Conservation (phyloP, 2,329 filamentous ascomycete genomes). For the Pyrenophora graminea region DNA sequence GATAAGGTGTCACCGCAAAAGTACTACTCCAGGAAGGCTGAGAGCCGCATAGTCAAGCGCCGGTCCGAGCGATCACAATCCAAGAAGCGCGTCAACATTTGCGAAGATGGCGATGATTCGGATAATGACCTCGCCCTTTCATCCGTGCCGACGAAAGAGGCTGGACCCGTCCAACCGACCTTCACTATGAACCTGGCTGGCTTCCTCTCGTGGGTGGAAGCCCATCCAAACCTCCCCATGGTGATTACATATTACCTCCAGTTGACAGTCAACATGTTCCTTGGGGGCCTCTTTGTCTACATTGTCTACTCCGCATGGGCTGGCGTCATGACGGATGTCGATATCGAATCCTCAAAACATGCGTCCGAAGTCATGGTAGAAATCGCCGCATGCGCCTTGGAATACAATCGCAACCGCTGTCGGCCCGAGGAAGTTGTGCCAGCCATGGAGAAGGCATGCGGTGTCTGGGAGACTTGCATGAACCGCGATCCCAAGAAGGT, state of each 20-base stretch:
- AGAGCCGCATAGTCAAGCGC: conserved; percentile 46
- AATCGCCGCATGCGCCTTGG: conserved; percentile 72
- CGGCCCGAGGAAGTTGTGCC: conserved; percentile 68
- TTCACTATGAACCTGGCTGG: conserved; percentile 47
- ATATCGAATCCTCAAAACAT: conserved; percentile 70
- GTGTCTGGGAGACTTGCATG: conserved; percentile 87
- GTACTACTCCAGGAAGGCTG: conserved; percentile 44
- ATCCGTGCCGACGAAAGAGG: conserved; percentile 1
- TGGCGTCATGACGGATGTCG: conserved; percentile 75
- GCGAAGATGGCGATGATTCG: conserved; percentile 32
- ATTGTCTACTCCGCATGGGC: conserved; percentile 70
- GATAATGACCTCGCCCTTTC: conserved; percentile 22
- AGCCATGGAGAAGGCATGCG: conserved; percentile 73
- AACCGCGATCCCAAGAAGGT: conserved; percentile 77
- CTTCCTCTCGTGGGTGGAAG: conserved; percentile 65
- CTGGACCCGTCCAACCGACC: conserved; percentile 22
- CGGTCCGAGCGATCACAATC: conserved; percentile 24
- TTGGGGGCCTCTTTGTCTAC: conserved; percentile 64
- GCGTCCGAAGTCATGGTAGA: conserved; percentile 71
- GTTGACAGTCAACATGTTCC: conserved; percentile 66
- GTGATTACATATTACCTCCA: conserved; percentile 70
- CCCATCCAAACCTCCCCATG: conserved; percentile 67
- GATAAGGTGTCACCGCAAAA: conserved; percentile 26
- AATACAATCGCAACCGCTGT: conserved; percentile 79
- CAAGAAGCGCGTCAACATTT: conserved; percentile 29